Base-by-base conservation (phyloP, 257 asterid genomes). In the Cynanchum wilfordii region DNA sequence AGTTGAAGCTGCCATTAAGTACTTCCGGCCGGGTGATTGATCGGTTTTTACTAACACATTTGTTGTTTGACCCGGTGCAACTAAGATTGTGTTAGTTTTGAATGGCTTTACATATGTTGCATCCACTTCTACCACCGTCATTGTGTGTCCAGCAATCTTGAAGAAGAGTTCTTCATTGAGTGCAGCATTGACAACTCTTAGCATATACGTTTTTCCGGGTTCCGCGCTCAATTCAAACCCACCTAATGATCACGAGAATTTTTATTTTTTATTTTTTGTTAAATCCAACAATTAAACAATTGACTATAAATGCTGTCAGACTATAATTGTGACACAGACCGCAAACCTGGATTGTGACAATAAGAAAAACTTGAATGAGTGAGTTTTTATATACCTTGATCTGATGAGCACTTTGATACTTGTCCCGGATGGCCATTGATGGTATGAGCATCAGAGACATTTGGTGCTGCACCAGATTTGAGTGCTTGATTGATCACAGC, bases 51-150 rank as follows among this genome's bases (percentile, higher is more conserved):
- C 75, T 51, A 93, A 58, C 7, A 93, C 96, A 65, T 84, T 88
- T 54, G 98, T 88, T 77, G 98, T 93, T 64, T 93, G 98, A 2
- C 98, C 98, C 0, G 98, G 98, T 16, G 91, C 83, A 0, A 93
- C 58, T 9, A 93, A 51, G 68, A 93, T 72, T 0, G 96, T 87
- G 80, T 91, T 96, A 2, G 84, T 88, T 73, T 84, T 85, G 86
- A 93, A 93, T 57, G 98, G 98, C 47, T 93, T 93, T 0, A 91
- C 96, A 70, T 93, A 93, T 6, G 88, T 71, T 42, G 98, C 98
- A 70, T 93, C 98, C 1, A 93, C 97, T 80, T 93, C 98, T 0
- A 91, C 96, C 1, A 93, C 96, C 1, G 90, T 93, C 79, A 93
- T n/a, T 22, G 71, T 71, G 27, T 93, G 98, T 24, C 93, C 95